phyloP scores from a whole-genome alignment of 2,329 filamentous ascomycete species.

The Chrysosporium queenslandicum region DNA sequence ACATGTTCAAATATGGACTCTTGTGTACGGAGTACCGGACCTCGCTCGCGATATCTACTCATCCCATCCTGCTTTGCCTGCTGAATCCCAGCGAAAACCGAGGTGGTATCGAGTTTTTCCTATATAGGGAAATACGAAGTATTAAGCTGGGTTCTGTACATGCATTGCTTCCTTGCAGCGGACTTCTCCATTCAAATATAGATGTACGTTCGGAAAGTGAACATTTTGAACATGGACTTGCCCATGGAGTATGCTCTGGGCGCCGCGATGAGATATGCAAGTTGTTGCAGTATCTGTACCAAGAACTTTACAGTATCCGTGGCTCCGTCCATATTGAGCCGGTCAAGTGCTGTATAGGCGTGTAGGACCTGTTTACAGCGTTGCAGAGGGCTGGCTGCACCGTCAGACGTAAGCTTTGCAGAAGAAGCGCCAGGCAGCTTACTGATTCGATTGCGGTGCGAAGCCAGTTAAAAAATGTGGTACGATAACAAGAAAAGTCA shows the following conservation, averaged over 20 bases:
- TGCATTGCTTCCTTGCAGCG: constrained; percentile 21
- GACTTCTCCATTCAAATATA: constrained; percentile 55
- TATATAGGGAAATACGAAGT: constrained; percentile 43
- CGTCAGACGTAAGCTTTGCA: not conserved
- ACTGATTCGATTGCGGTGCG: not conserved
- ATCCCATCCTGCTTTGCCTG: not conserved
- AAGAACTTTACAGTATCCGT: too few species aligned
- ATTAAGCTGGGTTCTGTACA: constrained; percentile 50
- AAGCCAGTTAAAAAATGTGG: not conserved
- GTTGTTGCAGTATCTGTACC: too few species aligned
- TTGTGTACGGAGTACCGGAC: too few species aligned
- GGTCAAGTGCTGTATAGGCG: too few species aligned
- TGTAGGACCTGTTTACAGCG: constrained; percentile 34
- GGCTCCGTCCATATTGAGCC: too few species aligned
- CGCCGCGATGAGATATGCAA: too few species aligned
- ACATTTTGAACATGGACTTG: constrained; percentile 40
- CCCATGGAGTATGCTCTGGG: too few species aligned
- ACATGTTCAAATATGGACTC: too few species aligned
- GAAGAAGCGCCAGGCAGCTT: not conserved
- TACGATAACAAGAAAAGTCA: not conserved
- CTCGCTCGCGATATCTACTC: too few species aligned
- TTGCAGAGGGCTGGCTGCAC: not conserved
- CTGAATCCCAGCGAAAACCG: constrained; percentile 34
- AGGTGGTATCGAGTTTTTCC: constrained; percentile 49
- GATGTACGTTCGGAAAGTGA: constrained; percentile 50